Evolutionary conservation across 371 early-diverging fungal genomes (phyloP).

Genomic region (Mortierella sp.): DNA sequence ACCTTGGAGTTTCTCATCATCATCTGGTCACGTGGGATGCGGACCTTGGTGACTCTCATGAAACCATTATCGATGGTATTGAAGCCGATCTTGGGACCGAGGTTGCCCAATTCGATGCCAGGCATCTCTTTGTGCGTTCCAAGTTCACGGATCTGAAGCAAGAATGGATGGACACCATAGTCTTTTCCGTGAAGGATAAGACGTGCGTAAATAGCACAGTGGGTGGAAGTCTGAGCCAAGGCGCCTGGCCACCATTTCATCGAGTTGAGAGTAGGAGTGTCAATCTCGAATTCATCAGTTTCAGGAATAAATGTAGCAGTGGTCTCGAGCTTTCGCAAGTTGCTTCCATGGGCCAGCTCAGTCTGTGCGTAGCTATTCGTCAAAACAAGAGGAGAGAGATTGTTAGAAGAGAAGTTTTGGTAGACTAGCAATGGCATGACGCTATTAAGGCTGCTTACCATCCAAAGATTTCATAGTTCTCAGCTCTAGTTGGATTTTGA

Average conservation of each 20-base stretch:
- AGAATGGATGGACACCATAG: conserved; percentile 86
- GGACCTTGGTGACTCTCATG: conserved; percentile 78
- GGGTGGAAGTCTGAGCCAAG: conserved; percentile 73
- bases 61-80: conserved; percentile 89
- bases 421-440: not conserved
- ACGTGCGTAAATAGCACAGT: conserved; percentile 88
- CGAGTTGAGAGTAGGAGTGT: conserved; percentile 84
- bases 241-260: conserved; percentile 96
- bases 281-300: conserved; percentile 88
- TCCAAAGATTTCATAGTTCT: conserved; percentile 81
- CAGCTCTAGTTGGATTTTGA: conserved; percentile 56
- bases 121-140: conserved; percentile 79
- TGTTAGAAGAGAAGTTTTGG: not conserved
- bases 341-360: conserved; percentile 81
- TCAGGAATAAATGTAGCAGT: conserved; percentile 89
- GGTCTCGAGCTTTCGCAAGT: conserved; percentile 92
- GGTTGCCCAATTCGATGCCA: conserved; percentile 89
- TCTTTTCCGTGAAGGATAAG: conserved; percentile 82
- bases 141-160: conserved; percentile 86
- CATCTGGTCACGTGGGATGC: conserved; percentile 82
- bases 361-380: conserved; percentile 70
- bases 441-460: conserved; percentile 56
- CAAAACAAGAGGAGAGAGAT: not conserved
- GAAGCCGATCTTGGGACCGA: conserved; percentile 86
- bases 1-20: conserved; percentile 84